Base-by-base conservation (phyloP, 305 asterid species). In the Solanum aculeatissimum region DNA sequence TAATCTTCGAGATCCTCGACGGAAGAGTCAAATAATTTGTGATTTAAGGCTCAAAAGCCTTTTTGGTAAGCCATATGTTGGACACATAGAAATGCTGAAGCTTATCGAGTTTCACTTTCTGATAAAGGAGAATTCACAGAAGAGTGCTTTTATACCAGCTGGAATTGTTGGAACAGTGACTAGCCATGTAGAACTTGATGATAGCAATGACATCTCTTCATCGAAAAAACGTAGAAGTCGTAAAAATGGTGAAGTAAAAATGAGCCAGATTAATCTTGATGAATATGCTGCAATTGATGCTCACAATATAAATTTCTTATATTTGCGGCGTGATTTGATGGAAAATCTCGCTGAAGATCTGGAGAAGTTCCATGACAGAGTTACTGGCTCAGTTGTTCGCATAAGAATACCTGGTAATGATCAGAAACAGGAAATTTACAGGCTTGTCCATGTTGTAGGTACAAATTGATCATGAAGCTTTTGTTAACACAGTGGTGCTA, bases 381-480 rank as follows among this genome's bases (percentile, higher is more conserved):
- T 93, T 68, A 80, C 91, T 85, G 98, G 98, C 66, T 91, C 98
- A 32, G 86, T 95, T 87, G 98, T 95, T 82, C 92, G 99, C 86
- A 97, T 97, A 85, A 91, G 90, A 86, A 88, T 96, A 89, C 89
- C 97, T 66, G 88, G 91, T 86, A 87, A 85, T 86, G 98, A 93
- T 86, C 98, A 89, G 92, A 92, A 91, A 89, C 95, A 91, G 85
- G 97, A 97, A 80, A 88, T 95, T 88, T 90, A 89, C 91, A 91
- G 99, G 93, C 97, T 97, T 84, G 99, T 95, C 83, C 97, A 93
- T 92, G 99, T 97, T 87, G 94, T 92, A 89, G 99, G 99, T 95
- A 93, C 81, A 74, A 19, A 47, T 84, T 84, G 87, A 38, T 83
- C 74, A 72, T 47, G 12, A 51, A 77, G 7, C 47, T 51, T 77